These are phyloP conservation scores for Neurospora tetrasperma DNA, from an alignment of 495 filamentous ascomycete species.

Conservation along the genomic window DNA sequence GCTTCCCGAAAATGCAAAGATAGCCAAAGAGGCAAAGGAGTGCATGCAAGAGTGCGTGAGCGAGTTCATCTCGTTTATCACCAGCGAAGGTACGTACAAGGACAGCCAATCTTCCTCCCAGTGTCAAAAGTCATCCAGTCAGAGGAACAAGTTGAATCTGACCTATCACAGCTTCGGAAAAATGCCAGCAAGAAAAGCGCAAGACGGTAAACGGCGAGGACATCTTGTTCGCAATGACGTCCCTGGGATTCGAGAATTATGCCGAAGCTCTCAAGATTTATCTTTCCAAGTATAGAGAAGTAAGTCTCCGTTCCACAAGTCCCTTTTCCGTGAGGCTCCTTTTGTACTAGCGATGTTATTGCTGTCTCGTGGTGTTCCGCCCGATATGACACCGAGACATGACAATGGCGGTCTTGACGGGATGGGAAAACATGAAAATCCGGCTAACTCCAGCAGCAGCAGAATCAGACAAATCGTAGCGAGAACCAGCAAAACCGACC, in stretches of 20 bases:
- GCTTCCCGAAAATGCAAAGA: slow-evolving; percentile 96
- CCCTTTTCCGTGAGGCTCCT: background rate
- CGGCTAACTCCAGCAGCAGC: slow-evolving; percentile 29
- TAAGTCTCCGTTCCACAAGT: slow-evolving; percentile 40
- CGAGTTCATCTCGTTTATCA: slow-evolving; percentile 99
- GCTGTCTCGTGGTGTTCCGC: background rate
- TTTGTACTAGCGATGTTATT: background rate
- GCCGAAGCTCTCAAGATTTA: slow-evolving; percentile 97
- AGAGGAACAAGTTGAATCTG: slow-evolving; percentile 10
- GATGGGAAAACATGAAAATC: background rate
- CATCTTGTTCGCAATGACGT: slow-evolving; percentile 98
- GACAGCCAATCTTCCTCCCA: background rate
- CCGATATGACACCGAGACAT: background rate
- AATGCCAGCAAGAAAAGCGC: slow-evolving; percentile 97
- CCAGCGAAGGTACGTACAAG: slow-evolving; percentile 70
- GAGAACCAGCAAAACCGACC: slow-evolving; percentile 61
- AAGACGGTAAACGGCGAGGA: slow-evolving; percentile 99
- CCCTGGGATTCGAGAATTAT: slow-evolving; percentile 97
- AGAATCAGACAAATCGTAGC: slow-evolving; percentile 69
- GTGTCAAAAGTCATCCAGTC: slow-evolving; percentile 16
- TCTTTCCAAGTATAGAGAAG: slow-evolving; percentile 93
- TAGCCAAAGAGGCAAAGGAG: slow-evolving; percentile 97
- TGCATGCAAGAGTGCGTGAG: slow-evolving; percentile 99
- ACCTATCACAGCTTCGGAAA: slow-evolving; percentile 73
- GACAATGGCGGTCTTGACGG: background rate